Evolutionary conservation across 257 asterid genomes (phyloP), one percentile per base, ranked within the genome.

Genomic region (Solanum acaule): DNA sequence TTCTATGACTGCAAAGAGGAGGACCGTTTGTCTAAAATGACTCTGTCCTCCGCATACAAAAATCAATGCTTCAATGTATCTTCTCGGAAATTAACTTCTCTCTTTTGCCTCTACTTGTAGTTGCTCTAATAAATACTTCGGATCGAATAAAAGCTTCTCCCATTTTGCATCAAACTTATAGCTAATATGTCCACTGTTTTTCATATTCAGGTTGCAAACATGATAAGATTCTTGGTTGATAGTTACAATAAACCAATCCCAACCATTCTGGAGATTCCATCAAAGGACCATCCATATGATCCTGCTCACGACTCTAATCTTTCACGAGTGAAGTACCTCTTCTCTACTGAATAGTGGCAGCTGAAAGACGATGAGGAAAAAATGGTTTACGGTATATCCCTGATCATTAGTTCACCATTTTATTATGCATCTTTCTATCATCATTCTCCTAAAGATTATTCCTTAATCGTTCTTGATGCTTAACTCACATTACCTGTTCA

Each of bases 281-380:
- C 99, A 83, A 96, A 96, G 96, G 98, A 96, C 91, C 94, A 96
- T 67, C 99, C 99, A 0, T 94, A 94, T 49, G 98, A 96, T 92
- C 98, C 99, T 65, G 95, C 96, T 2, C 97, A 94, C 27, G 98
- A 95, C 92, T 96, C 98, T 18, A 98, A 94, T 89, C 95, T 95
- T 34, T 96, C 98, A 2, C 89, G 97, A 87, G 98, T 96, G 87
- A 92, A 92, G 89, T 91, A 94, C 90, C 95, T 95, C 88, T 94
- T 94, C 93, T 75, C 90, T 42, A 4, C 95, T 23, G 97, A 95
- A 84, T 95, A 8, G 97, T 93, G 85, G 97, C 94, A 40, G 92
- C 94, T 56, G 93, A 75, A 2, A 95, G 97, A 93, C 95, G 92
- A 88, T 93, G 85, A 92, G 59, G 14, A 44, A 76, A 76, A 76